Evolutionary conservation across 345 rosid genomes (phyloP).

Genomic region (Toxicodendron radicans): DNA sequence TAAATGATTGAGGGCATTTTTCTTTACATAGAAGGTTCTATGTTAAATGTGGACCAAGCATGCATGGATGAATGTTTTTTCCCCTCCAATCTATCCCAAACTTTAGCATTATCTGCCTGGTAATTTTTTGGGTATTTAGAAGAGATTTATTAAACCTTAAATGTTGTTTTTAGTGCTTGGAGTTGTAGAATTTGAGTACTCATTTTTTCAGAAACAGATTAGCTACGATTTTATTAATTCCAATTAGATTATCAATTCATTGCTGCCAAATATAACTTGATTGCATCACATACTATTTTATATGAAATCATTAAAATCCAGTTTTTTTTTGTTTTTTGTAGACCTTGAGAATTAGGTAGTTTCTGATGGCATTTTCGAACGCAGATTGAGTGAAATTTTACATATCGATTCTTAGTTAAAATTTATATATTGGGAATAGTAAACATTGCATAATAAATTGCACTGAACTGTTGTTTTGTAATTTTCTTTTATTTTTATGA

Average conservation of each 20-base stretch:
- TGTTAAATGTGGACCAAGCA: too few relatives aligned
- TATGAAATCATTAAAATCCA: not conserved
- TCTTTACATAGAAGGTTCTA: too few relatives aligned
- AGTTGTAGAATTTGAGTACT: not conserved
- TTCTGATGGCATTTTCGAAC: not conserved
- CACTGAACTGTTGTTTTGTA: not conserved
- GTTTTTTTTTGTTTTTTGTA: not conserved
- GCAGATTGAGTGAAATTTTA: not conserved
- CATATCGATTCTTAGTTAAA: not conserved
- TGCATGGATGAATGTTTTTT: too few relatives aligned
- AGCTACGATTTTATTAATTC: not conserved
- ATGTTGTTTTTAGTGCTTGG: not conserved
- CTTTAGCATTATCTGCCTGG: too few relatives aligned
- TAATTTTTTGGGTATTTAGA: too few relatives aligned
- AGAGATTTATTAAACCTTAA: not conserved
- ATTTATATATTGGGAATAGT: not conserved
- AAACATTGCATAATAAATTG: not conserved
- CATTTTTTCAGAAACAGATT: not conserved
- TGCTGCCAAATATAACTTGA: not conserved
- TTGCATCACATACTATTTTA: not conserved
- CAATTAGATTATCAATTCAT: not conserved
- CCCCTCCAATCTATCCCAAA: too few relatives aligned
- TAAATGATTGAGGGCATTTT: too few relatives aligned
- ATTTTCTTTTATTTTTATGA: not conserved
- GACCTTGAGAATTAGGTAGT: not conserved